phyloP scores from a whole-genome alignment of 805 yeast genomes.

The Starmerella apicola region DNA sequence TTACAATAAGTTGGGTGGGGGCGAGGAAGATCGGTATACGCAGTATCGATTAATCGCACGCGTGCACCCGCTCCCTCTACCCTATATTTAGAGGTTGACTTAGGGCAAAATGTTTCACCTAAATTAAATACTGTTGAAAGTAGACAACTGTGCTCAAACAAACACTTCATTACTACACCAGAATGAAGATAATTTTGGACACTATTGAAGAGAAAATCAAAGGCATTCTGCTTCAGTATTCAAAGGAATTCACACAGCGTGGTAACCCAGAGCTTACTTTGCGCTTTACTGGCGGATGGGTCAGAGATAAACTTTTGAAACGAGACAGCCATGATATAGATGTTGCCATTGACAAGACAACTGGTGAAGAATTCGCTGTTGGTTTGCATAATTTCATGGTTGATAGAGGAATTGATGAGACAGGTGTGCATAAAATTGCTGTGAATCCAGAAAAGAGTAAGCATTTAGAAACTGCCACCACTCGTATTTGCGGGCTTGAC shows the following conservation, averaged over 20 bases:
- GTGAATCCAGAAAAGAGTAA: conserved; percentile 92
- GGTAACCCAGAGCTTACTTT: conserved; percentile 33
- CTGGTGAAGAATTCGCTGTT: conserved; percentile 79
- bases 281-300: conserved; percentile 97
- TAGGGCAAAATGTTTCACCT: too few species aligned
- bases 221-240: conserved; percentile 25
- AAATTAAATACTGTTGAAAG: too few species aligned
- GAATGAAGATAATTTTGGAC: conserved; percentile 21
- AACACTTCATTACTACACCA: neutral
- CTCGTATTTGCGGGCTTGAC: conserved; percentile 69
- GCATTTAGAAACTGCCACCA: conserved; percentile 93
- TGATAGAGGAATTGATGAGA: conserved; percentile 19
- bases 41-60: too few species aligned
- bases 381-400: conserved; percentile 41
- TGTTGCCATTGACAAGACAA: conserved; percentile 70
- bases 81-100: too few species aligned
- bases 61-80: too few species aligned
- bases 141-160: too few species aligned
- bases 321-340: conserved; percentile 76
- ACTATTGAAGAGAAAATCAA: conserved; percentile 25
- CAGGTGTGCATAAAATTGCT: conserved; percentile 62
- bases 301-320: conserved; percentile 82
- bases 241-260: conserved; percentile 19
- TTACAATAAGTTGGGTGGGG: too few species aligned
- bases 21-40: too few species aligned